Evolutionary conservation across 2,329 filamentous ascomycete genomes (phyloP), one percentile per base, ranked within the genome.

Genomic region (Ceratocystis smalleyi): DNA sequence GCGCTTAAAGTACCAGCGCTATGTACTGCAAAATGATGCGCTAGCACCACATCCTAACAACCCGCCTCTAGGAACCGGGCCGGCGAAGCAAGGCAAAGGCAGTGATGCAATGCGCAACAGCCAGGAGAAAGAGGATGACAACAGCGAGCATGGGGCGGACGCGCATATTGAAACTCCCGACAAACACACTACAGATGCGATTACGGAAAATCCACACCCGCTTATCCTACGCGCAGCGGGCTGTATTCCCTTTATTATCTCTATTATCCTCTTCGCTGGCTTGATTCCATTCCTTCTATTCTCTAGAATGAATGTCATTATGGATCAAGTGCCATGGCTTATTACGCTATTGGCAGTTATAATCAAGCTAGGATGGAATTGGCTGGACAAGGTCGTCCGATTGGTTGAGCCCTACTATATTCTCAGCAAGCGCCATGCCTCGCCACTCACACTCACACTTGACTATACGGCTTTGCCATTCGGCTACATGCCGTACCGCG

Each of bases 341-440:
- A 74, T 88, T 40, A 89, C 87, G 0, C 78, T 79, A 2, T 70
- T 88, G 5, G 84, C 86, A 1, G 84, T 88, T 22, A 73, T 78
- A 65, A 79, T 89, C 69, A 88, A 88, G 72, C 77, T 89, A 24
- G 75, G 79, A 57, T 90, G 86, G 86, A 80, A 80, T 67, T 81
- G 82, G 2, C 77, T 89, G 67, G 87, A 89, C 70, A 85, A 81
- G 64, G 81, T 84, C 30, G 79, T 89, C 59, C 83, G 86, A 51
- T 85, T 89, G 79, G 82, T 89, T 72, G 85, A 89, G 72, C 87
- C 87, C 1, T 90, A 87, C 70, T 88, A 85, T 71, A 81, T 88
- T 66, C 79, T 90, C 1, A 85, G 82, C 15, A 77, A 77, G 62
- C 80, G 87, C 2, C 81, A 86, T 68, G 86, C 86, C 2, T 81